Evolutionary conservation across 441 rosid species (phyloP).

Genomic region (Theobroma grandiflorum): DNA sequence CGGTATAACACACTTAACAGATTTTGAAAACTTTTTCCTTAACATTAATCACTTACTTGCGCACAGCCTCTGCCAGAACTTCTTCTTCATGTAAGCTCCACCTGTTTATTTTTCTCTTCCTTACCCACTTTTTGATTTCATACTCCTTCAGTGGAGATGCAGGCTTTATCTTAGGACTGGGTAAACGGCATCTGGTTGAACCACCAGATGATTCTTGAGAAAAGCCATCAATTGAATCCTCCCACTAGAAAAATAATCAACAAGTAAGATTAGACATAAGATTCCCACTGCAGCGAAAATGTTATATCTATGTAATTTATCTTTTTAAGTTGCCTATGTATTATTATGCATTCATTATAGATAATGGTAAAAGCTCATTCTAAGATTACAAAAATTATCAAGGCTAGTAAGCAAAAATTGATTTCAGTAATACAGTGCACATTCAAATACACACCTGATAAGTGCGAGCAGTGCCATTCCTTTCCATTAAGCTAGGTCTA

Average conservation of each 20-base stretch:
- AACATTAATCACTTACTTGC: slow-evolving; percentile 36
- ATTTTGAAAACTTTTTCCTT: background rate
- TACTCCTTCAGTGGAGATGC: slow-evolving; percentile 51
- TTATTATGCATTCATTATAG: too few relatives aligned
- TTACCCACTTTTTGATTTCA: slow-evolving; percentile 21
- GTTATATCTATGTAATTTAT: too few relatives aligned
- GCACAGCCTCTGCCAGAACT: slow-evolving; percentile 50
- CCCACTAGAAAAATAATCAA: slow-evolving; percentile 43
- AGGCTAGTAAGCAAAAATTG: background rate
- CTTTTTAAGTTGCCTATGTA: too few relatives aligned
- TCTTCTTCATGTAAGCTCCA: slow-evolving; percentile 68
- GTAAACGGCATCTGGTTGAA: slow-evolving; percentile 29
- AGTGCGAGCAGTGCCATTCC: slow-evolving; percentile 51
- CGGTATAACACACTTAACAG: background rate
- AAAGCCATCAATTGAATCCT: slow-evolving; percentile 49
- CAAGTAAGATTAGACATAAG: background rate
- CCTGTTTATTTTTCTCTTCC: slow-evolving; percentile 43
- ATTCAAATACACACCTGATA: slow-evolving; percentile 48
- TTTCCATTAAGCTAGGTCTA: slow-evolving; percentile 56
- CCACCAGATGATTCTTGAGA: slow-evolving; percentile 14
- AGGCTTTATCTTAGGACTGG: slow-evolving; percentile 37
- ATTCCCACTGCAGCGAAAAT: too few relatives aligned
- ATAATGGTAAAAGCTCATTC: background rate
- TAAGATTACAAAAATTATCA: background rate
- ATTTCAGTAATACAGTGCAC: background rate